Evolutionary conservation across 2,329 filamentous ascomycete species (phyloP), one percentile per base, ranked within the genome.

Genomic region (Colletotrichum chrysophilum): DNA sequence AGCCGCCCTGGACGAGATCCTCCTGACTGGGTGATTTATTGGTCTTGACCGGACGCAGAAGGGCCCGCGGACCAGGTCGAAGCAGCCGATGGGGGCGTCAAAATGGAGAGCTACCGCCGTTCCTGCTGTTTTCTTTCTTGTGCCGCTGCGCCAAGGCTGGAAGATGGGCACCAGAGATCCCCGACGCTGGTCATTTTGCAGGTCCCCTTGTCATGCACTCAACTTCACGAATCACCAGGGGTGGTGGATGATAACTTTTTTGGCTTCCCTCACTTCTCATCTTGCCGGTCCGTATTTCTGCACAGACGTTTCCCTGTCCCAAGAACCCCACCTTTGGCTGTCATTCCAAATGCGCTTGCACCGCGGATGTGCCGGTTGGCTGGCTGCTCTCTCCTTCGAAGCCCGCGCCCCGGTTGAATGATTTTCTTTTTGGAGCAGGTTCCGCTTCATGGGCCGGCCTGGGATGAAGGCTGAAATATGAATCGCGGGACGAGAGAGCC

Each of bases 321-420:
- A 52, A 21, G 12, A 16, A 34, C 38, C 26, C 64, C 69, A 73
- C 73, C 26, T 52, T 18, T 21, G n/a, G 74, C 70, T 76, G 70
- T 76, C 70, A 76, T 73, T 74, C 70, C 74, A 64, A 76, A 76
- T 76, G 65, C 64, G 55, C 64, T 62, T 58, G 73, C 65, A 68
- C 70, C 74, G 74, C 70, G 74, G 74, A 76, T 76, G 70, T 76
- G 74, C 74, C 74, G 74, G 74, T 74, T 75, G 74, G 58, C 61
- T 67, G n/a, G 10, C 61, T 32, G 38, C 56, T 26, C 43, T 60
- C 55, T 60, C 55, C 52, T 13, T 4, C 48, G 26, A 52, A 66
- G 36, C 64, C 26, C 13, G 61, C 30, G 28, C 65, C 66, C 65
- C 52, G 3, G 58, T 24, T 32, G 36, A 48, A 48, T 48, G n/a